Evolutionary conservation across 179 eudicot species (phyloP), one percentile per base, ranked within the genome.

Genomic region (Vitellaria paradoxa): DNA sequence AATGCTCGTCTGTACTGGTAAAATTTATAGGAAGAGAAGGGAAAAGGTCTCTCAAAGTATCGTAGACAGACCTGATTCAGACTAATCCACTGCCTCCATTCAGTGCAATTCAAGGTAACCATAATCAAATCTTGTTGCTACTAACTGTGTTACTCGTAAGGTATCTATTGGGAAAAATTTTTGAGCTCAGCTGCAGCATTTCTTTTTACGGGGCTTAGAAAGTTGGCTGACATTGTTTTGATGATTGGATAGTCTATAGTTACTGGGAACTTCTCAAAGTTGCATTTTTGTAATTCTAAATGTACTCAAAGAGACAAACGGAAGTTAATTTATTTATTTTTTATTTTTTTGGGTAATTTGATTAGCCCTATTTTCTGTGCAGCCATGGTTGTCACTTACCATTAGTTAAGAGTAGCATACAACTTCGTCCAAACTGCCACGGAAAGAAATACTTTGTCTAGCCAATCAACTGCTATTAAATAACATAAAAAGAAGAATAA

Each of bases 11-110:
- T 74, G 14, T 37, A 17, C 65, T 24, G 45, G 45, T 26, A 30
- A n/a, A 20, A 52, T 50, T 8, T 65, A 5, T 14, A 76, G 78
- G 40, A 55, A 52, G 18, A 76, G 64, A 76, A 53, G 72, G 78
- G 45, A 72, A 3, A 65, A 30, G 63, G 21, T 57, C 71, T 57
- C 71, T 37, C 52, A 37, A 37, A 49, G 66, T 7, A 10, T 18
- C 21, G 13, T 2, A 3, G 78, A 65, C 46, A 50, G 20, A 46
- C 59, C 24, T 37, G n/a, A 63, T 49, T 65, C n/a, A 5, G 26
- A 52, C 26, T 52, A 50, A 63, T n/a, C 53, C 20, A 5, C 10
- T 11, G 49, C 65, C 42, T 62, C 52, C n/a, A 30, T 3, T 30
- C 53, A 4, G 49, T 75, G 61, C 11, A 76, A 65, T 53, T 42